These are phyloP conservation scores for Coniochaeta sp. DNA, from an alignment of 2,329 filamentous ascomycete species.

Conservation along the genomic window DNA sequence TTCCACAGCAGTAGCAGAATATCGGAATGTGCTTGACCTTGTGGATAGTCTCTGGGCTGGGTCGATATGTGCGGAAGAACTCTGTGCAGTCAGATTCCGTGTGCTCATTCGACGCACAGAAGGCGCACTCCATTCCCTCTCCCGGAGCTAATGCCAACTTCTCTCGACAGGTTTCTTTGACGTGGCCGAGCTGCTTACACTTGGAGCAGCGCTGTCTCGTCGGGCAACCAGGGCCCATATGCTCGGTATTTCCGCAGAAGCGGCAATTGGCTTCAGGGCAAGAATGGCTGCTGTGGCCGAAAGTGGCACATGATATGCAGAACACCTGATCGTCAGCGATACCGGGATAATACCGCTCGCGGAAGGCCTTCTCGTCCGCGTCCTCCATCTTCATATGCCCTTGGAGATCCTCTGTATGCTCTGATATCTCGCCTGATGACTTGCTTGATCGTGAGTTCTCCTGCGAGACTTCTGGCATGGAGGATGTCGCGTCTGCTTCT, in stretches of 20 bases:
- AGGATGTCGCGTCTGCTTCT: not conserved
- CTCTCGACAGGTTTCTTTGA: conserved; percentile 41
- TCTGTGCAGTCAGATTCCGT: conserved; percentile 51
- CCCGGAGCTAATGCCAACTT: conserved; percentile 37
- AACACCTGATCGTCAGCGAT: conserved; percentile 30
- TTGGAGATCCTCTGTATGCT: not conserved
- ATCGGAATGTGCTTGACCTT: conserved; percentile 42
- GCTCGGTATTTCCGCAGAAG: conserved; percentile 36
- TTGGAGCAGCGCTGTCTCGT: conserved; percentile 42
- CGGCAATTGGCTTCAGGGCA: conserved; percentile 41
- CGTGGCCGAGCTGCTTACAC: conserved; percentile 58
- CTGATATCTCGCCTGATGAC: not conserved
- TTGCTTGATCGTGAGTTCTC: not conserved
- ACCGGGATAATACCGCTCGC: conserved; percentile 40
- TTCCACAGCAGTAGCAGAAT: conserved; percentile 51
- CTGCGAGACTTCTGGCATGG: not conserved
- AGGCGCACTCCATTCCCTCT: conserved; percentile 50
- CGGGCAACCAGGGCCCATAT: conserved; percentile 45
- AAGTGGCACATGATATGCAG: conserved; percentile 44
- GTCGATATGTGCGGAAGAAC: conserved; percentile 51
- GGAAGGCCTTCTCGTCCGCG: not conserved
- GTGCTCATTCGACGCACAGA: conserved; percentile 51
- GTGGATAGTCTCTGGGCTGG: conserved; percentile 27
- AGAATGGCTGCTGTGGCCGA: conserved; percentile 33
- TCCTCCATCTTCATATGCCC: not conserved